Conservation (phyloP, 2,329 filamentous ascomycete genomes). For the Xylariomycetidae sp. region DNA sequence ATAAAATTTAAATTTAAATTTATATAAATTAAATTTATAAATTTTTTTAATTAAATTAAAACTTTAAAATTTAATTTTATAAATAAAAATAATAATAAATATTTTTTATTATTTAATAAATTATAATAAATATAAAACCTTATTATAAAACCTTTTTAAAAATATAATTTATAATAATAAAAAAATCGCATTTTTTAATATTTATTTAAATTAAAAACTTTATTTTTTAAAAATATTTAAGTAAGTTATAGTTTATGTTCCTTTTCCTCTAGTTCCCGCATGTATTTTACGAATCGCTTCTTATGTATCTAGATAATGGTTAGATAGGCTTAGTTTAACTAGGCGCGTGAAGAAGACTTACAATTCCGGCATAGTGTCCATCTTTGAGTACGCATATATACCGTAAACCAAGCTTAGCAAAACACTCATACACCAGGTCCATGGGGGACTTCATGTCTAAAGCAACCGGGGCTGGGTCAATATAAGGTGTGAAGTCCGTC, state of each 20-base stretch:
- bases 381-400: constrained; percentile 88
- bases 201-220: constrained; percentile 1
- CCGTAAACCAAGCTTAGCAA: constrained; percentile 85
- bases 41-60: no score
- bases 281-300: constrained; percentile 93
- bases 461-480: constrained; percentile 85
- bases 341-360: constrained; percentile 42
- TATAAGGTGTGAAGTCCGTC: constrained; percentile 84
- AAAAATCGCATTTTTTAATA: background rate
- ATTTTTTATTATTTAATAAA: no score
- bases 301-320: constrained; percentile 67
- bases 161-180: no score
- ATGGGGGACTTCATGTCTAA: constrained; percentile 87
- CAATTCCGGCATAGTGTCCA: constrained; percentile 83
- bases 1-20: no score
- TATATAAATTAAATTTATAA: no score
- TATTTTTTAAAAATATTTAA: constrained; percentile 9
- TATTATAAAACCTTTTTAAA: no score
- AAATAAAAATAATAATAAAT: no score
- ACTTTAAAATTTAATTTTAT: no score
- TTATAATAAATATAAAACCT: no score
- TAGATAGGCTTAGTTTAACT: constrained; percentile 10
- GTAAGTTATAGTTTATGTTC: constrained; percentile 18
- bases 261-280: constrained; percentile 72
- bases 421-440: constrained; percentile 94